These are phyloP conservation scores for Paralagenidium karlingii DNA, from an alignment of 352 stramenopile species.

Conservation along the genomic window DNA sequence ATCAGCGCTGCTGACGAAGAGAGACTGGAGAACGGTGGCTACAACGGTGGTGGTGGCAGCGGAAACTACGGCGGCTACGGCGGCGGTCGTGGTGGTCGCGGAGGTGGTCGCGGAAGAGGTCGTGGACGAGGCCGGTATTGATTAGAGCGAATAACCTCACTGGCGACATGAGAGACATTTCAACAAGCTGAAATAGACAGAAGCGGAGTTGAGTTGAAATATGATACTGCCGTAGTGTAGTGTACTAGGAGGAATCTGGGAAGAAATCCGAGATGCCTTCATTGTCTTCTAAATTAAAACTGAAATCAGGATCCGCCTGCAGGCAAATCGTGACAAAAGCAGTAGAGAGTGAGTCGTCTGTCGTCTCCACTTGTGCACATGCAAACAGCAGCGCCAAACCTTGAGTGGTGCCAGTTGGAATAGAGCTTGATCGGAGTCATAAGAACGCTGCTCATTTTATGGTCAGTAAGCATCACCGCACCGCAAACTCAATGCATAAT, in stretches of 20 bases:
- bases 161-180: no score
- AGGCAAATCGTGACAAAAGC: neutral
- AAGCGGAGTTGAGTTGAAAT: no score
- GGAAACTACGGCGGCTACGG: slow-evolving; percentile 5
- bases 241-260: slow-evolving; percentile 50
- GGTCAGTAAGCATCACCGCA: no score
- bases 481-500: neutral
- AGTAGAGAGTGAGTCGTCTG: neutral
- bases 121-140: no score
- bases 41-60: slow-evolving; percentile 11
- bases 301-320: slow-evolving; percentile 79
- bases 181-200: no score
- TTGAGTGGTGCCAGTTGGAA: slow-evolving; percentile 81
- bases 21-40: slow-evolving; percentile 21
- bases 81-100: slow-evolving; percentile 8
- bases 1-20: slow-evolving; percentile 53
- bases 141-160: no score
- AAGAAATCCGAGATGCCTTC: slow-evolving; percentile 85
- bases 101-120: no score
- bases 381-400: slow-evolving; percentile 13
- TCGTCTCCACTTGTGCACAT: neutral
- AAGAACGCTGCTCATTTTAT: slow-evolving; percentile 34
- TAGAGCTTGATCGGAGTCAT: slow-evolving; percentile 68
- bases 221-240: no score
- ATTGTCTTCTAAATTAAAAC: slow-evolving; percentile 79